These are phyloP conservation scores for Earliella scabrosa DNA, from an alignment of 1,284 basidiomycete species.

Conservation along the genomic window DNA sequence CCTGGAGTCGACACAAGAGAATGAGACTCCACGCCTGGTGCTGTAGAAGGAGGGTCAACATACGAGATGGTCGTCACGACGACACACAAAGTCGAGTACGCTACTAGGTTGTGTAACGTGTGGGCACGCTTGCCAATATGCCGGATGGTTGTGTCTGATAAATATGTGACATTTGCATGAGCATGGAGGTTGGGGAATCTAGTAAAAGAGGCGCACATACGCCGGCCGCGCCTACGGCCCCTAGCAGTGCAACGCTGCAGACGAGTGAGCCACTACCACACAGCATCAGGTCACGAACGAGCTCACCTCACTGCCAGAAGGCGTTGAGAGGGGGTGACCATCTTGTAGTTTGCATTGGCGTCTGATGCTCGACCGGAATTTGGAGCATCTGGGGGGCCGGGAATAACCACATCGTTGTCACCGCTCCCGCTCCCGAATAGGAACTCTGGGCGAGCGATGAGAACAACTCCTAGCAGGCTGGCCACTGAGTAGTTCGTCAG, in stretches of 20 bases:
- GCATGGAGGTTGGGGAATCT: neutral
- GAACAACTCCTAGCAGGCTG: constrained; percentile 54
- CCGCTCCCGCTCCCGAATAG: constrained; percentile 34
- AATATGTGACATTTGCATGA: neutral
- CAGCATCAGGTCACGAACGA: neutral
- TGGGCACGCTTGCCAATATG: constrained; percentile 77
- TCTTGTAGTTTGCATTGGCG: neutral
- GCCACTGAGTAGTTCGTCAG: constrained; percentile 30
- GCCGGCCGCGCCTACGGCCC: constrained; percentile 63
- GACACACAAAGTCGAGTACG: constrained; percentile 68
- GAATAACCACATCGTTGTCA: too few species aligned
- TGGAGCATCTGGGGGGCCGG: neutral
- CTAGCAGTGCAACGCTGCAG: constrained; percentile 55
- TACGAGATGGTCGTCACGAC: constrained; percentile 57
- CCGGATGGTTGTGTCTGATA: constrained; percentile 64
- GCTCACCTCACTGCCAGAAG: constrained; percentile 42
- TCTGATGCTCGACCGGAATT: neutral
- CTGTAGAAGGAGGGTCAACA: neutral
- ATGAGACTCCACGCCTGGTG: too few species aligned
- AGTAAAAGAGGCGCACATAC: constrained; percentile 42
- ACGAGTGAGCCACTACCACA: neutral
- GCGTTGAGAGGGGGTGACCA: constrained; percentile 38
- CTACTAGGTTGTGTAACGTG: constrained; percentile 72
- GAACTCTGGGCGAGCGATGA: constrained; percentile 48
- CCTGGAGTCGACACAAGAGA: constrained; percentile 29